Evolutionary conservation across 2,329 filamentous ascomycete genomes (phyloP), one percentile per base, ranked within the genome.

Genomic region (Clonostachys sp.): DNA sequence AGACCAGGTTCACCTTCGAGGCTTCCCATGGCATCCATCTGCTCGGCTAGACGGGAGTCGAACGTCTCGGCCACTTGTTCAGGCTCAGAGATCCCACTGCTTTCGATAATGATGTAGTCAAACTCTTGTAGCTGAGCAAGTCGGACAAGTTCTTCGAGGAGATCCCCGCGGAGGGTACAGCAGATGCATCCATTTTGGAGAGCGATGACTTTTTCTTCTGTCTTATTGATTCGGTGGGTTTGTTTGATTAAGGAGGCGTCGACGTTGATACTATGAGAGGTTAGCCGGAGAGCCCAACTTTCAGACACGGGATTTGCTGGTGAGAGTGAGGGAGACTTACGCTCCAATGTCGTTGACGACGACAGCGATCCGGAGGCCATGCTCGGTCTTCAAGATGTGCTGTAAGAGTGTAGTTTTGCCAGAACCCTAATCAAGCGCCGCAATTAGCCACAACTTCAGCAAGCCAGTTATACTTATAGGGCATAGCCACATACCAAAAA

Each of bases 171-270:
- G 0, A 89, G 71, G 0, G 85, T 89, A 55, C 86, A 90, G 69
- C 86, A 90, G 56, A 90, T 90, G 53, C 86, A 89, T 10, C 86
- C 84, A 51, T 87, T 88, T 56, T 87, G 83, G 47, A 88, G 73
- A 10, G 83, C 78, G 14, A 87, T 80, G 34, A 87, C 72, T 52
- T 86, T 84, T 53, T 86, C 81, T 38, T 83, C 68, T 0, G 78
- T 79, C 52, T 78, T 75, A 3, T 76, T 78, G 35, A 85, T 63
- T 20, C 73, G 74, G 55, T 82, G 74, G 2, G 66, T 73, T 48
- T 78, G 69, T 14, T 76, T 75, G 41, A 86, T 79, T 0, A 85
- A 65, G 6, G 80, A 73, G 0, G 82, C 83, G 48, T 87, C 83
- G 53, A 87, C 79, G 53, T 87, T 87, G 45, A 86, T 68, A 1